phyloP scores from a whole-genome alignment of 2,329 filamentous ascomycete genomes.

The Cladosporium sp. region DNA sequence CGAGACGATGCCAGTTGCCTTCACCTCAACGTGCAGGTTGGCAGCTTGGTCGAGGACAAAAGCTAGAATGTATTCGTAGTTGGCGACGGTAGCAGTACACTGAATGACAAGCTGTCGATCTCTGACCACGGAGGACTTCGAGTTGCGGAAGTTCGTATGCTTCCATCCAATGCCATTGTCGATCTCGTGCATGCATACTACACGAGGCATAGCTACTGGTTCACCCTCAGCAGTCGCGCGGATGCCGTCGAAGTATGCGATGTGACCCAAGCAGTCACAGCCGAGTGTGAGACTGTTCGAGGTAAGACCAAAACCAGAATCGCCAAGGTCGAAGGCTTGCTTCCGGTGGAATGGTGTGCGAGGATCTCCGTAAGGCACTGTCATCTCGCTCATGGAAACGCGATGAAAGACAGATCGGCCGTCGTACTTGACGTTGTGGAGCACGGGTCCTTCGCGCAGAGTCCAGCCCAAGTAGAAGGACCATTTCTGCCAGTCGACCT shows the following conservation, averaged over 20 bases:
- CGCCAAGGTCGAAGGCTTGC: slow-evolving; percentile 67
- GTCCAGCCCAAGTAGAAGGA: slow-evolving; percentile 65
- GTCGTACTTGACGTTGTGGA: slow-evolving; percentile 66
- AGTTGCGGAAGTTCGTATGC: slow-evolving; percentile 63
- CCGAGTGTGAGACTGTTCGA: slow-evolving; percentile 64
- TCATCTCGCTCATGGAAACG: slow-evolving; percentile 64
- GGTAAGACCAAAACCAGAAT: slow-evolving; percentile 60
- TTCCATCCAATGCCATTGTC: slow-evolving; percentile 67
- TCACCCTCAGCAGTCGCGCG: slow-evolving; percentile 51
- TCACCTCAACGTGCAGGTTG: slow-evolving; percentile 55
- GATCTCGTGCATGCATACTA: slow-evolving; percentile 64
- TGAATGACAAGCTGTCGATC: slow-evolving; percentile 61
- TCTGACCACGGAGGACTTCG: slow-evolving; percentile 56
- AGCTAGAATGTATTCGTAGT: slow-evolving; percentile 66
- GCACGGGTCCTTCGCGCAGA: slow-evolving; percentile 62
- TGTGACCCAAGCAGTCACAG: slow-evolving; percentile 59
- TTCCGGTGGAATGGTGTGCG: slow-evolving; percentile 63
- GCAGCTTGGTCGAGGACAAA: slow-evolving; percentile 61
- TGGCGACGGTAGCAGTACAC: slow-evolving; percentile 63
- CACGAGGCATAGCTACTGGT: slow-evolving; percentile 52
- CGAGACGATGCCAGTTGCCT: slow-evolving; percentile 64
- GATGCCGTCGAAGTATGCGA: slow-evolving; percentile 54
- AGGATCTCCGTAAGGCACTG: slow-evolving; percentile 55
- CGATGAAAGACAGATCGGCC: slow-evolving; percentile 62
- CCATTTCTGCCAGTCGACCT: slow-evolving; percentile 42